phyloP scores from a whole-genome alignment of 2,329 filamentous ascomycete species.

The Ophiocordyceps unilateralis region DNA sequence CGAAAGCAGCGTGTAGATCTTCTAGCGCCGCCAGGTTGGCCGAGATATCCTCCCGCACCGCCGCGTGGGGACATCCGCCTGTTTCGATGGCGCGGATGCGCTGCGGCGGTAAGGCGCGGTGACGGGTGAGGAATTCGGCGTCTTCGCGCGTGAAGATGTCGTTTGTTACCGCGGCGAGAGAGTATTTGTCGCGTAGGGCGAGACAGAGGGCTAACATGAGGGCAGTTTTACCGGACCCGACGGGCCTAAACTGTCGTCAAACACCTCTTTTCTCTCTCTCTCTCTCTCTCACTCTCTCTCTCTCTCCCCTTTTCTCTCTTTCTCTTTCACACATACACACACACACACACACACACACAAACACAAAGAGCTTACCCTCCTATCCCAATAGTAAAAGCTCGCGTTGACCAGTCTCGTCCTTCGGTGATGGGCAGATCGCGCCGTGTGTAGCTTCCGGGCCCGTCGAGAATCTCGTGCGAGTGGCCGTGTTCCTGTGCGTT shows the following conservation, averaged over 20 bases:
- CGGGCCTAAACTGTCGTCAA: conserved; percentile 54
- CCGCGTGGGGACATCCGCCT: conserved; percentile 90
- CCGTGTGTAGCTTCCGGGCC: conserved; percentile 74
- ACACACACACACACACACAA: too few species aligned
- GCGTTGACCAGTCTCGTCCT: conserved; percentile 69
- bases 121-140: conserved; percentile 84
- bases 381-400: conserved; percentile 94
- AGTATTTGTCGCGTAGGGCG: conserved; percentile 62
- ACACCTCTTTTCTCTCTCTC: background rate
- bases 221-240: conserved; percentile 93
- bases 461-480: conserved; percentile 86
- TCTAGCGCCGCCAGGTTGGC: conserved; percentile 87
- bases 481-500: conserved; percentile 67
- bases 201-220: conserved; percentile 89
- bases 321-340: too few species aligned
- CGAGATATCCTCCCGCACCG: conserved; percentile 91
- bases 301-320: background rate
- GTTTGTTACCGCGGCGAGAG: conserved; percentile 90
- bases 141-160: conserved; percentile 98
- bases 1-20: conserved; percentile 66
- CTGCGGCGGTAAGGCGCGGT: conserved; percentile 63
- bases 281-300: too few species aligned
- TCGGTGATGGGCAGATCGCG: conserved; percentile 90
- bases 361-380: conserved; percentile 83
- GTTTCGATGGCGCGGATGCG: conserved; percentile 96